Conservation (phyloP, 345 rosid genomes). For the Hypericum androsaemum region DNA sequence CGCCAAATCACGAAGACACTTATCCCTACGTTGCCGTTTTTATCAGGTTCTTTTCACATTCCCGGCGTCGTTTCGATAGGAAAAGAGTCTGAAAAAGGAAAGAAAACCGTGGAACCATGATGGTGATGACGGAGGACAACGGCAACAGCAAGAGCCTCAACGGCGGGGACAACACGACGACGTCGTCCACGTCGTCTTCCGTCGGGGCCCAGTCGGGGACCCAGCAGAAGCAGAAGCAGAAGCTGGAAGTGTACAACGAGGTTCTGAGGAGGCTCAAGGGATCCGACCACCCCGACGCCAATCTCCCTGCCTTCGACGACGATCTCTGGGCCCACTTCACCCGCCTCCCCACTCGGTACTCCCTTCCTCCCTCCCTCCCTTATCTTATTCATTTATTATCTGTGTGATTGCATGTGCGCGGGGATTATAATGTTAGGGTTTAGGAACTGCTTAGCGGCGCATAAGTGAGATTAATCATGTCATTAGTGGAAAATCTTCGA, state of each 20-base stretch:
- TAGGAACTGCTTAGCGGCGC: no score
- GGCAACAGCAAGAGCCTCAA: conserved; percentile 62
- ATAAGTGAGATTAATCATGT: no score
- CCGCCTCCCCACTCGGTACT: conserved; percentile 81
- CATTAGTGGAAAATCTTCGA: no score
- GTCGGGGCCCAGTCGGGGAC: conserved; percentile 9
- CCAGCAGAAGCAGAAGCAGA: conserved; percentile 50
- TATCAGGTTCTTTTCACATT: no score
- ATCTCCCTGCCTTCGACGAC: conserved; percentile 56
- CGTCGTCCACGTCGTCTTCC: conserved; percentile 17
- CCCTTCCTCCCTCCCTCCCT: conserved; percentile 2
- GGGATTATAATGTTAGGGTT: no score
- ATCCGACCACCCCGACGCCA: conserved; percentile 38
- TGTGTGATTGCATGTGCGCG: no score
- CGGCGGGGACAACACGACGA: conserved; percentile 15
- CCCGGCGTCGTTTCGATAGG: no score
- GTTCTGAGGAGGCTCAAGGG: conserved; percentile 59
- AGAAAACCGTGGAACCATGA: conserved; percentile 1
- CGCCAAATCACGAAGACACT: no score
- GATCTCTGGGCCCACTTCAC: conserved; percentile 89
- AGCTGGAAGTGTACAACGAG: conserved; percentile 57
- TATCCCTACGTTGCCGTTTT: no score
- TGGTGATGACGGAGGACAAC: conserved; percentile 29
- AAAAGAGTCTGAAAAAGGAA: conserved; percentile 16
- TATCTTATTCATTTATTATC: no score